These are phyloP conservation scores for Vaccinium darrowii DNA, from an alignment of 148 eudicot species.

Conservation along the genomic window DNA sequence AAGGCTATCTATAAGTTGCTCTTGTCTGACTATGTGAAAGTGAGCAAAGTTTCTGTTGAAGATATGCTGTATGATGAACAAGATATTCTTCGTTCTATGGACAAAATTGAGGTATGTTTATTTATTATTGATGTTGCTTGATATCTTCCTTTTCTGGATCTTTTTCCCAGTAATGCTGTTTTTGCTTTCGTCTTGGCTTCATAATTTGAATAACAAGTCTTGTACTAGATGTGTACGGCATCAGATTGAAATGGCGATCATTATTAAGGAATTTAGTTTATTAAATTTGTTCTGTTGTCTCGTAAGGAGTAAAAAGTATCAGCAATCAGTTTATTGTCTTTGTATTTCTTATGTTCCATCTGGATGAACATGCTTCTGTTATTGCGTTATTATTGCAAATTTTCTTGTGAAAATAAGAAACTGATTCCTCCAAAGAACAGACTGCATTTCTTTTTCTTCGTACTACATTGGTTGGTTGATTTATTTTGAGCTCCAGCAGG, in stretches of 20 bases:
- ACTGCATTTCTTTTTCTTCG: too few relatives aligned
- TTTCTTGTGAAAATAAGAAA: background rate
- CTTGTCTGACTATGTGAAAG: slow-evolving; percentile 92
- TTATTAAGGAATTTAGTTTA: background rate
- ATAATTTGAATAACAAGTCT: background rate
- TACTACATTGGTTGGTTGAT: background rate
- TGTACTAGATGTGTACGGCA: background rate
- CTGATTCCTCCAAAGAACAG: background rate
- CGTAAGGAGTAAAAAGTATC: background rate
- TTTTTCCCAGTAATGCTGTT: background rate
- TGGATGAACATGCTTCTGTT: background rate
- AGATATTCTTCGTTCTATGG: slow-evolving; percentile 95
- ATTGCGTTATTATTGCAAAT: background rate
- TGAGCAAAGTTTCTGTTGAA: slow-evolving; percentile 96
- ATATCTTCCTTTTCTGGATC: background rate
- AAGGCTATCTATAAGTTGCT: slow-evolving; percentile 90
- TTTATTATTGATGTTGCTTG: background rate
- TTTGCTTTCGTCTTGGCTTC: background rate
- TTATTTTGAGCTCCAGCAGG: background rate
- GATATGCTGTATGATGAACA: slow-evolving; percentile 93
- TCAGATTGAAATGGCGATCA: background rate
- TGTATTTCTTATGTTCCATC: background rate
- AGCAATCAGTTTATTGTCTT: background rate
- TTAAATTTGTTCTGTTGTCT: background rate
- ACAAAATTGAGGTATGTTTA: slow-evolving; percentile 67